These are phyloP conservation scores for Entomortierella beljakovae DNA, from an alignment of 192 early-diverging fungal genomes.

Conservation along the genomic window DNA sequence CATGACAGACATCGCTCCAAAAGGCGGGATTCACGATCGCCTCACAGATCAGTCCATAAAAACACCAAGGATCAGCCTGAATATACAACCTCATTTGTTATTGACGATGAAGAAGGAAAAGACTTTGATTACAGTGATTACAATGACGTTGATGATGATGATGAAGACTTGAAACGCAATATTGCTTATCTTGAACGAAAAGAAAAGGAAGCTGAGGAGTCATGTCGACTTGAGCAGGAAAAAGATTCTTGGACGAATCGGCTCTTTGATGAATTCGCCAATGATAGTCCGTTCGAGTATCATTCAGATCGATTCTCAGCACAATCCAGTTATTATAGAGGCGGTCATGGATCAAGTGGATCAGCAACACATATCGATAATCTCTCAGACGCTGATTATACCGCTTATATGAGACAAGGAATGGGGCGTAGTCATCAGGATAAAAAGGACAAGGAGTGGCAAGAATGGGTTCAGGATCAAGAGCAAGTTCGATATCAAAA, in stretches of 20 bases:
- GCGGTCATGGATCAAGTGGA: neutral
- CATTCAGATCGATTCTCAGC: slow-evolving; percentile 17
- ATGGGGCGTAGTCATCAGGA: slow-evolving; percentile 16
- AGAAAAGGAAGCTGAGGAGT: neutral
- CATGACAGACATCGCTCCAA: slow-evolving; percentile 1
- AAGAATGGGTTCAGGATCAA: slow-evolving; percentile 32
- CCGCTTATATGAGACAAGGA: slow-evolving; percentile 33
- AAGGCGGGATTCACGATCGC: slow-evolving; percentile 4
- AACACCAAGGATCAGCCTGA: too few species aligned
- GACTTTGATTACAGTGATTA: too few species aligned
- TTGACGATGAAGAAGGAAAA: too few species aligned
- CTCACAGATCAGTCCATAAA: neutral
- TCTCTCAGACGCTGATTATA: slow-evolving; percentile 22
- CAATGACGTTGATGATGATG: neutral
- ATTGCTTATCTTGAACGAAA: neutral
- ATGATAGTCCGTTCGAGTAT: slow-evolving; percentile 31
- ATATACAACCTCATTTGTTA: too few species aligned
- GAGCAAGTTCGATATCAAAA: slow-evolving; percentile 15
- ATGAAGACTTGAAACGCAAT: neutral
- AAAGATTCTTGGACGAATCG: slow-evolving; percentile 15
- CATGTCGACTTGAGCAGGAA: neutral
- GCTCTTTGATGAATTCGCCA: slow-evolving; percentile 25
- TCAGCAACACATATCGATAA: slow-evolving; percentile 6
- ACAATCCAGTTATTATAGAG: neutral
- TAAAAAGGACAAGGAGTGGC: slow-evolving; percentile 19